Conservation (phyloP, 164 flowering plant genomes). For the Nymphaea colorata region DNA sequence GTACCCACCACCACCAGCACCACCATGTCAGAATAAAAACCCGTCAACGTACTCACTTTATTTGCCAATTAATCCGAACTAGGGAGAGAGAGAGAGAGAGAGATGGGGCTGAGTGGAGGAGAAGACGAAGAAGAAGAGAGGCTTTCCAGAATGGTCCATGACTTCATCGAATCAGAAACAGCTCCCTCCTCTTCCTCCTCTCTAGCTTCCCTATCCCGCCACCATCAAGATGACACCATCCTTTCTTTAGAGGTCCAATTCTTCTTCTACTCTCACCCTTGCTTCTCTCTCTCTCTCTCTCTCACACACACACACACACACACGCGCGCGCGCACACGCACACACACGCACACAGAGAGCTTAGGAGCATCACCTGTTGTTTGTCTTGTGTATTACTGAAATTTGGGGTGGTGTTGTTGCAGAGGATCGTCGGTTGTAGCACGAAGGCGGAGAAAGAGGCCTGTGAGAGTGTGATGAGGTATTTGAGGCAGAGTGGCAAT, state of each 20-base stretch:
- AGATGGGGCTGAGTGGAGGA: slow-evolving; percentile 15
- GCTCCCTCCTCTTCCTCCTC: slow-evolving; percentile 20
- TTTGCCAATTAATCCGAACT: neutral
- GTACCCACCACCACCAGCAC: neutral
- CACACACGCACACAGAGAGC: no score
- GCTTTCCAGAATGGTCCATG: slow-evolving; percentile 46
- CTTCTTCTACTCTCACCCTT: slow-evolving; percentile 23
- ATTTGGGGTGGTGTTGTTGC: neutral
- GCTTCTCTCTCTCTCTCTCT: neutral
- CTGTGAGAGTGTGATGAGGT: slow-evolving; percentile 23
- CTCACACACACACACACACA: no score
- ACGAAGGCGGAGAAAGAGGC: slow-evolving; percentile 22
- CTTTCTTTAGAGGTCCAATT: slow-evolving; percentile 7
- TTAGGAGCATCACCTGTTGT: no score
- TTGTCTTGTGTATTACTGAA: no score
- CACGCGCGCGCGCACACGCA: no score
- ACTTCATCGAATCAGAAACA: slow-evolving; percentile 43
- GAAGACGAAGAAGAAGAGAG: slow-evolving; percentile 33
- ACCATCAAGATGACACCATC: neutral
- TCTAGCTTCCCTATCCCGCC: slow-evolving; percentile 7
- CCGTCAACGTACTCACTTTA: neutral
- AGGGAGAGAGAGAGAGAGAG: slow-evolving; percentile 2
- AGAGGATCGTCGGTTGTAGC: slow-evolving; percentile 28
- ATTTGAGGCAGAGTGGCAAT: slow-evolving; percentile 13
- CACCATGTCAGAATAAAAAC: neutral